Evolutionary conservation across 164 flowering plant genomes (phyloP).

Genomic region (Berberis vulgaris): DNA sequence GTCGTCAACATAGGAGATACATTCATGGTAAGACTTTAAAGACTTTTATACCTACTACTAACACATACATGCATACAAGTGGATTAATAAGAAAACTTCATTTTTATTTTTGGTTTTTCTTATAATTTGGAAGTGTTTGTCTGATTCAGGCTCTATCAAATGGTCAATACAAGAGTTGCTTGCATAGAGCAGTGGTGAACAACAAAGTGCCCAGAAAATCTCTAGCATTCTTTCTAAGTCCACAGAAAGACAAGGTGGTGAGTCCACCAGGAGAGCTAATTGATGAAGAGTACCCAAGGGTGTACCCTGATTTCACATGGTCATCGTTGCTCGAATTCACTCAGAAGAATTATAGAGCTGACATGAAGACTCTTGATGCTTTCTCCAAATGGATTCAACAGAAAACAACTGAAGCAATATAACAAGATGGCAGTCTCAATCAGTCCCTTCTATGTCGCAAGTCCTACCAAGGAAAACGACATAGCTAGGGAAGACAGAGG

Average conservation of each 20-base stretch:
- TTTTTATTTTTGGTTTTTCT: no score
- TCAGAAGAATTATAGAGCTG: slow-evolving; percentile 80
- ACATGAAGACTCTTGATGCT: slow-evolving; percentile 54
- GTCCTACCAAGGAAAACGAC: neutral
- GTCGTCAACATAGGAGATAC: slow-evolving; percentile 88
- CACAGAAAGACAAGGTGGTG: slow-evolving; percentile 58
- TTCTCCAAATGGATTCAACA: slow-evolving; percentile 62
- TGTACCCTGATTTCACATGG: slow-evolving; percentile 85
- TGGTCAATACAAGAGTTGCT: slow-evolving; percentile 65
- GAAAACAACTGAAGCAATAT: slow-evolving; percentile 4
- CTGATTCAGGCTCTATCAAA: slow-evolving; percentile 63
- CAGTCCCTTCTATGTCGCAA: neutral
- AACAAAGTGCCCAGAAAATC: slow-evolving; percentile 54
- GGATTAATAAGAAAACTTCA: no score
- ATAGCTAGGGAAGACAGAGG: neutral
- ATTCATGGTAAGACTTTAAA: slow-evolving; percentile 45
- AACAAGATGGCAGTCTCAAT: slow-evolving; percentile 2
- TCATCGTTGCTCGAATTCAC: slow-evolving; percentile 58
- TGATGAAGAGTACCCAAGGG: slow-evolving; percentile 37
- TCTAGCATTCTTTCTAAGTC: slow-evolving; percentile 75
- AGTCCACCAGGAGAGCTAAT: slow-evolving; percentile 54
- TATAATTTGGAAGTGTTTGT: neutral
- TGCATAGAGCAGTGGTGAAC: slow-evolving; percentile 89
- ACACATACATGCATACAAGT: no score
- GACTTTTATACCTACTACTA: no score